phyloP scores from a whole-genome alignment of 345 rosid genomes.

The Salix dunnii region DNA sequence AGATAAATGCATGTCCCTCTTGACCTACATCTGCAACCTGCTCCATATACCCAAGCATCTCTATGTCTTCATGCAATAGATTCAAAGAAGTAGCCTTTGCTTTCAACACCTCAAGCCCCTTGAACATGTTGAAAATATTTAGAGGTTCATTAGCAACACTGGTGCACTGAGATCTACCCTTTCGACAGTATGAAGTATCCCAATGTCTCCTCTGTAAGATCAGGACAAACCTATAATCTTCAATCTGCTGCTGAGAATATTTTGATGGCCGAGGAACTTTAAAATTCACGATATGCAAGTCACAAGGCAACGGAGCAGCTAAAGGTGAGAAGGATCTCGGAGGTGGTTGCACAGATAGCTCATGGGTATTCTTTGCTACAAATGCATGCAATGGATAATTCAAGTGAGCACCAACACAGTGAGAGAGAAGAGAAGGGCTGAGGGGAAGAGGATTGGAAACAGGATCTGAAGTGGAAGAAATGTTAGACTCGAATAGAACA shows the following conservation, averaged over 20 bases:
- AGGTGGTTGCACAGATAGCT: conserved; percentile 50
- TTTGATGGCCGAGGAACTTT: conserved; percentile 80
- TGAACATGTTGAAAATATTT: conserved; percentile 65
- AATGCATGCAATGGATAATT: conserved; percentile 80
- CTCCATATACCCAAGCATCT: conserved; percentile 67
- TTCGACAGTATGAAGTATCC: conserved; percentile 73
- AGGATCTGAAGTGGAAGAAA: conserved; percentile 48
- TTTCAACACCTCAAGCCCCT: conserved; percentile 57
- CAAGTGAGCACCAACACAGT: conserved; percentile 61
- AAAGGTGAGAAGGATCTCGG: conserved; percentile 64
- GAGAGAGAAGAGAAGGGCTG: conserved; percentile 87
- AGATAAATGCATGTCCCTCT: conserved; percentile 59
- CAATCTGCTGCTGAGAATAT: conserved; percentile 52
- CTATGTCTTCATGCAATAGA: conserved; percentile 79
- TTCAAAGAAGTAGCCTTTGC: conserved; percentile 77
- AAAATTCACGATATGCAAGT: conserved; percentile 77
- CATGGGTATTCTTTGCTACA: conserved; percentile 72
- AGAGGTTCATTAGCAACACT: conserved; percentile 61
- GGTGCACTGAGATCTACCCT: conserved; percentile 56
- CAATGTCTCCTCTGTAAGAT: conserved; percentile 66
- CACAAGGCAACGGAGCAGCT: conserved; percentile 73
- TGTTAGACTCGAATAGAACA: conserved; percentile 59
- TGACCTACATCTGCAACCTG: conserved; percentile 48
- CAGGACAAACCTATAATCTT: conserved; percentile 58
- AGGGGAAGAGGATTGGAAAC: conserved; percentile 46